Evolutionary conservation across 2,329 filamentous ascomycete genomes (phyloP).

Genomic region (Phialophora expanda): DNA sequence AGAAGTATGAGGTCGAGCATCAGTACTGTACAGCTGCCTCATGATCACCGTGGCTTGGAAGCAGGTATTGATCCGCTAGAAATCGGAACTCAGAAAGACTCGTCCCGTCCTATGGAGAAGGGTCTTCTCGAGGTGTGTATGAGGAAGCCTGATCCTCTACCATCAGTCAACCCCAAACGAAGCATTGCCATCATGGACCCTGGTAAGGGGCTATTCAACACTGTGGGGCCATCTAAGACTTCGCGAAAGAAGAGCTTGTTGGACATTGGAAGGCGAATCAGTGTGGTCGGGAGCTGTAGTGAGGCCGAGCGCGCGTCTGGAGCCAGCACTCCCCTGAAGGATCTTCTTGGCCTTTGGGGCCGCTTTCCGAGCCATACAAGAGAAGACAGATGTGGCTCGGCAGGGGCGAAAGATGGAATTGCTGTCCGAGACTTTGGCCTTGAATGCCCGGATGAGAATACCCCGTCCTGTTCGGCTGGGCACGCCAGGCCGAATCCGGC

Average conservation of each 20-base stretch:
- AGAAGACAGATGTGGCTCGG: constrained; percentile 34
- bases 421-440: constrained; percentile 34
- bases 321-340: constrained; percentile 28
- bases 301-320: constrained; percentile 13
- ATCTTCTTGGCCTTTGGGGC: constrained; percentile 36
- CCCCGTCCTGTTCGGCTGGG: background rate
- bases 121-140: constrained; percentile 18
- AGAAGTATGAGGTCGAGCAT: constrained; percentile 26
- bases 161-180: constrained; percentile 4
- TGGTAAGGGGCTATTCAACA: background rate
- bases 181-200: constrained; percentile 12
- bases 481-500: constrained; percentile 6
- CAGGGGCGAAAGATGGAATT: constrained; percentile 34
- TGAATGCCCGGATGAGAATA: constrained; percentile 14
- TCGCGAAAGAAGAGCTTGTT: constrained; percentile 30
- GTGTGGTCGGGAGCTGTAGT: constrained; percentile 4
- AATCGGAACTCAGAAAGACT: background rate
- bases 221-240: constrained; percentile 11
- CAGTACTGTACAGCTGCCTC: constrained; percentile 14
- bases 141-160: constrained; percentile 16
- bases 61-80: background rate
- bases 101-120: background rate
- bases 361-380: constrained; percentile 38
- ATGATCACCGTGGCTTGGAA: constrained; percentile 2
- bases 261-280: constrained; percentile 27